Percentiles rank a stretch among this genome's conserved stretches.
Conservation (phyloP, 495 filamentous ascomycete genomes). For the Penicillium maclennaniae region DNA sequence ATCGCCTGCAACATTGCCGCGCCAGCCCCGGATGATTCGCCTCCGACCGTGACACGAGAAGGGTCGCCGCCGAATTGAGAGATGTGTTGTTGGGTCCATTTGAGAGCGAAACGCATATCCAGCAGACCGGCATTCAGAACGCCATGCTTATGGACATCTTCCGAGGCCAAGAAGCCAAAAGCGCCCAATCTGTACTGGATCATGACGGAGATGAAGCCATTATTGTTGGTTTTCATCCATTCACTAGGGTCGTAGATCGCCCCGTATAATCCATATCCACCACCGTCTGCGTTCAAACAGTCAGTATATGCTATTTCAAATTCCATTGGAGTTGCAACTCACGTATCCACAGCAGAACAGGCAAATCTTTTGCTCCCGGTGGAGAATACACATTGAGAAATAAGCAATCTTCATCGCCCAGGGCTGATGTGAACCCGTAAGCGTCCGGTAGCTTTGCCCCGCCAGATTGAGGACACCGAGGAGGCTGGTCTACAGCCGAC, state of each 20-base stretch:
- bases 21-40: conserved; percentile 43
- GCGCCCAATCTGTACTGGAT: conserved; percentile 16
- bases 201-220: conserved; percentile 9
- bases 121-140: conserved; percentile 46
- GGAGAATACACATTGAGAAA: conserved; percentile 65
- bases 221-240: conserved; percentile 7
- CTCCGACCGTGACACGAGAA: conserved; percentile 31
- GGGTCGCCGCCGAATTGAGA: conserved; percentile 40
- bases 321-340: not conserved
- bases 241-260: conserved; percentile 10
- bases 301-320: not conserved
- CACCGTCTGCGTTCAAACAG: conserved; percentile 3
- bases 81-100: conserved; percentile 54
- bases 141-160: conserved; percentile 6
- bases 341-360: conserved; percentile 13
- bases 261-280: conserved; percentile 10
- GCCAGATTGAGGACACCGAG: conserved; percentile 17
- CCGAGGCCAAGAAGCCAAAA: conserved; percentile 15
- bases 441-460: conserved; percentile 5
- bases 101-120: conserved; percentile 57
- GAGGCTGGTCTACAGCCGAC: conserved; percentile 10
- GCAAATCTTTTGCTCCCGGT: conserved; percentile 35
- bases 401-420: conserved; percentile 60
- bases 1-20: conserved; percentile 50
- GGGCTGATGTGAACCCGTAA: conserved; percentile 11